Evolutionary conservation across 1,284 basidiomycete species (phyloP).

Genomic region (Leccinum pachyderme): DNA sequence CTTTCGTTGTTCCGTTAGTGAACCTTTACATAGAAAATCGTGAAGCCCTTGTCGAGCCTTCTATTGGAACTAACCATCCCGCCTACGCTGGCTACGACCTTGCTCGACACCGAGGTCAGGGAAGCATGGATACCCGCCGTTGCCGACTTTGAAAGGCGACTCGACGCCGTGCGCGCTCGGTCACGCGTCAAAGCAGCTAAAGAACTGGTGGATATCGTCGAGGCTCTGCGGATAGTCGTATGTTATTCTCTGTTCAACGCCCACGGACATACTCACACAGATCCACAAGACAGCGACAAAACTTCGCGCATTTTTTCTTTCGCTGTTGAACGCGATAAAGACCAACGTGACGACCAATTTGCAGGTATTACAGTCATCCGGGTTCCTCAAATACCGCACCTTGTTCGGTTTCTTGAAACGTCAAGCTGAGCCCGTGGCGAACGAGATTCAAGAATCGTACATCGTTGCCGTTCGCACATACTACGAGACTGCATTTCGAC

Average conservation of each 20-base stretch:
- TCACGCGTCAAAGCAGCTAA: constrained; percentile 82
- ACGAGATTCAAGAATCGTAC: constrained; percentile 90
- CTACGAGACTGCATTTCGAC: constrained; percentile 93
- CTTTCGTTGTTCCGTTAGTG: constrained; percentile 5
- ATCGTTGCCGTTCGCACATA: constrained; percentile 83
- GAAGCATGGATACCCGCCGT: constrained; percentile 85
- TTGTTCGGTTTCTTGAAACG: constrained; percentile 86
- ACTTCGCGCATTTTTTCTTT: constrained; percentile 84
- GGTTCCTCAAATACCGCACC: constrained; percentile 82
- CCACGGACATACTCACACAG: background rate
- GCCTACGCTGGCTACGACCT: constrained; percentile 73
- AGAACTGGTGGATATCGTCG: constrained; percentile 79
- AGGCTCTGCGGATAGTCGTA: constrained; percentile 85
- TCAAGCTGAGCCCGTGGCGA: constrained; percentile 79
- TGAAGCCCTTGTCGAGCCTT: constrained; percentile 81
- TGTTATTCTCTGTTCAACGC: constrained; percentile 22
- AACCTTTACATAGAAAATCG: constrained; percentile 64
- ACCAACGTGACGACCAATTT: constrained; percentile 88
- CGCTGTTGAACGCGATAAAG: constrained; percentile 80
- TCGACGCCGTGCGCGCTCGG: constrained; percentile 68
- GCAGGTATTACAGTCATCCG: constrained; percentile 87
- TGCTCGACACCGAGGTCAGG: constrained; percentile 81
- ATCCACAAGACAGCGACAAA: constrained; percentile 75
- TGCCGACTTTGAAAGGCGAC: constrained; percentile 73
- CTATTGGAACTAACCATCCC: constrained; percentile 81